These are phyloP conservation scores for Panicum virgatum DNA, from an alignment of 202 grass and related monocot genomes.

Conservation along the genomic window DNA sequence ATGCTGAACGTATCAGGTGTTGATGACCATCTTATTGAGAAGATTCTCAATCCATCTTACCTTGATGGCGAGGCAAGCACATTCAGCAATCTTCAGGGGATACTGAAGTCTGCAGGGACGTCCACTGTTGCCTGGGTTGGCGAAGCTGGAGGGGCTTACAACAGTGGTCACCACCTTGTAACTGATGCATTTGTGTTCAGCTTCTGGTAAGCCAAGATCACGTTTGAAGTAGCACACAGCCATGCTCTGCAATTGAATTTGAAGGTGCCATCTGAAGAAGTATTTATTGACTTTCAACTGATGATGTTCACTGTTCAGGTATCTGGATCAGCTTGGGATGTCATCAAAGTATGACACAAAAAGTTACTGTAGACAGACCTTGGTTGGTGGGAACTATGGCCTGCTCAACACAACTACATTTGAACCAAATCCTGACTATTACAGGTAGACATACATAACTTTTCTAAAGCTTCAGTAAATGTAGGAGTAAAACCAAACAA, in stretches of 20 bases:
- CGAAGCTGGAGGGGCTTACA: slow-evolving; percentile 73
- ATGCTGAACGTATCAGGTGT: slow-evolving; percentile 46
- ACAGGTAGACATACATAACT: slow-evolving; percentile 44
- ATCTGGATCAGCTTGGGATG: slow-evolving; percentile 74
- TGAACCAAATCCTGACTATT: slow-evolving; percentile 80
- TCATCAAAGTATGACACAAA: slow-evolving; percentile 64
- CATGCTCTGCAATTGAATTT: neutral
- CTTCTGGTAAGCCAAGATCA: slow-evolving; percentile 53
- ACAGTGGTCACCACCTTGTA: slow-evolving; percentile 73
- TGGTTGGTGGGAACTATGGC: slow-evolving; percentile 71
- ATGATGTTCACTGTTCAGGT: slow-evolving; percentile 44
- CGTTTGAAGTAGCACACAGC: neutral
- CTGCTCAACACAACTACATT: slow-evolving; percentile 75
- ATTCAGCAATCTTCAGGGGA: slow-evolving; percentile 58
- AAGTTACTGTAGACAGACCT: slow-evolving; percentile 63
- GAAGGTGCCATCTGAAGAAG: slow-evolving; percentile 15
- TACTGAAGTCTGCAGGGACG: slow-evolving; percentile 55
- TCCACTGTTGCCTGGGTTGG: slow-evolving; percentile 64
- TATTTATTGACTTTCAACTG: neutral
- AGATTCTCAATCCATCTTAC: slow-evolving; percentile 67
- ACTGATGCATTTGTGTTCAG: slow-evolving; percentile 83
- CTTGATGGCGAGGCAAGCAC: slow-evolving; percentile 53
- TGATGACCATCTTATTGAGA: slow-evolving; percentile 55
- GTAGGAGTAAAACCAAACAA: neutral
- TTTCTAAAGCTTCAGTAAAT: neutral